Conservation (phyloP, 441 rosid species). For the Eruca vesicaria region DNA sequence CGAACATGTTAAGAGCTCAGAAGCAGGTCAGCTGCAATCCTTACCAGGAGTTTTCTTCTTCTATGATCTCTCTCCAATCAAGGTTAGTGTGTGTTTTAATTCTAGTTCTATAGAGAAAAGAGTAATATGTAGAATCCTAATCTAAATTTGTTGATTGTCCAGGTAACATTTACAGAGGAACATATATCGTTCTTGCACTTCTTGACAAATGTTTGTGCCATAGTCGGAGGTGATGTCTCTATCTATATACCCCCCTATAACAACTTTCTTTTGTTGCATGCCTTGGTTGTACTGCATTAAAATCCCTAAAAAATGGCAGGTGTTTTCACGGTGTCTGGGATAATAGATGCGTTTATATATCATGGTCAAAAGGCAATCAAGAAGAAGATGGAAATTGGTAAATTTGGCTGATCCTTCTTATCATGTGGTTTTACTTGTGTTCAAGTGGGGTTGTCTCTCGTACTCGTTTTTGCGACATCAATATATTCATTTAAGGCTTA, state of each 20-base stretch:
- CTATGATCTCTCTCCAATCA: constrained; percentile 96
- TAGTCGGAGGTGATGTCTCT: constrained; percentile 65
- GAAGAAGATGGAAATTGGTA: constrained; percentile 57
- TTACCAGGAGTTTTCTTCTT: constrained; percentile 95
- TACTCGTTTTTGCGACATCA: too few relatives aligned
- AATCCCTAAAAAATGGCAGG: constrained; percentile 42
- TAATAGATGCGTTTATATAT: constrained; percentile 84
- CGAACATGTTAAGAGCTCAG: constrained; percentile 76
- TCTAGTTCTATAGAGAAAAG: not conserved
- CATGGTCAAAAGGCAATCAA: constrained; percentile 94
- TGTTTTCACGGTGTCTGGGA: constrained; percentile 92
- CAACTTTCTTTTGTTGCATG: not conserved
- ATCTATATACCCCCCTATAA: not conserved
- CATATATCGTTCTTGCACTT: constrained; percentile 85
- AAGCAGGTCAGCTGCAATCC: constrained; percentile 61
- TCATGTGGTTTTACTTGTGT: too few relatives aligned
- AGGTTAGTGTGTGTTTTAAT: constrained; percentile 44
- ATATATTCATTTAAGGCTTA: too few relatives aligned
- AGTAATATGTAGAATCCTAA: not conserved
- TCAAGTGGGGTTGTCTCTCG: too few relatives aligned
- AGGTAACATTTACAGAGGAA: constrained; percentile 81
- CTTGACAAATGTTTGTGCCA: constrained; percentile 86
- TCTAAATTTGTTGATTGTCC: constrained; percentile 22
- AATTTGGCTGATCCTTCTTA: too few relatives aligned
- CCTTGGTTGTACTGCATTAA: not conserved